phyloP scores from a whole-genome alignment of 2,329 filamentous ascomycete species.

The Fusarium palustre region DNA sequence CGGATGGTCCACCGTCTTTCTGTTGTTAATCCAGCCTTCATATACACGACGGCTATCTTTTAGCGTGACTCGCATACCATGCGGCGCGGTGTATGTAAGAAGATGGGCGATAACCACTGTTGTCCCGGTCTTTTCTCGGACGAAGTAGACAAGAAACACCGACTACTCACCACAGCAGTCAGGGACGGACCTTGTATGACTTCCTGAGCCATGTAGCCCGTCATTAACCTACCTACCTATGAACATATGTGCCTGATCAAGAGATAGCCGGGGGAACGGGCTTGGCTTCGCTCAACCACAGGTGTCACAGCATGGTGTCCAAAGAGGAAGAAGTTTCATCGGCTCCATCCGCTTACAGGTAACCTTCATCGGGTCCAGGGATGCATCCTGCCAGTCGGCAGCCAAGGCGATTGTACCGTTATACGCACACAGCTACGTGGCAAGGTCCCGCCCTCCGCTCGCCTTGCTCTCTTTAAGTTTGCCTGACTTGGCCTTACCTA shows the following conservation, averaged over 20 bases:
- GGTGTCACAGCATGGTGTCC: slow-evolving; percentile 14
- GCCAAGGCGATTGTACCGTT: slow-evolving; percentile 27
- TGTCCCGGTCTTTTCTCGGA: slow-evolving; percentile 25
- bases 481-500: slow-evolving; percentile 19
- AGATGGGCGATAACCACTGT: slow-evolving; percentile 10
- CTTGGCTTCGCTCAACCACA: slow-evolving; percentile 24
- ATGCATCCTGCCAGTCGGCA: slow-evolving; percentile 36
- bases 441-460: slow-evolving; percentile 31
- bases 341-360: slow-evolving; percentile 34
- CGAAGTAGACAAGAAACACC: slow-evolving; percentile 11
- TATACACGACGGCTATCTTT: slow-evolving; percentile 10
- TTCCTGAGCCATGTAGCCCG: slow-evolving; percentile 23
- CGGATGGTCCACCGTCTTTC: slow-evolving; percentile 15
- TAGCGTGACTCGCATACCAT: slow-evolving; percentile 41
- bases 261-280: slow-evolving; percentile 16
- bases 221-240: slow-evolving; percentile 11
- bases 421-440: slow-evolving; percentile 33
- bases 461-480: slow-evolving; percentile 2
- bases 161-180: slow-evolving; percentile 10
- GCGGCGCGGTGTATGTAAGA: slow-evolving; percentile 23
- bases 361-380: slow-evolving; percentile 6
- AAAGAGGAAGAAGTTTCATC: slow-evolving; percentile 20
- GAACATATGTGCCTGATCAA: slow-evolving; percentile 15
- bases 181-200: slow-evolving; percentile 32
- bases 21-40: slow-evolving; percentile 10